A percentile compares a stretch with the other conserved stretches of the same genome.
Evolutionary conservation across 78 protist genomes (phyloP).

Genomic region (Speleostelium caveatum): DNA sequence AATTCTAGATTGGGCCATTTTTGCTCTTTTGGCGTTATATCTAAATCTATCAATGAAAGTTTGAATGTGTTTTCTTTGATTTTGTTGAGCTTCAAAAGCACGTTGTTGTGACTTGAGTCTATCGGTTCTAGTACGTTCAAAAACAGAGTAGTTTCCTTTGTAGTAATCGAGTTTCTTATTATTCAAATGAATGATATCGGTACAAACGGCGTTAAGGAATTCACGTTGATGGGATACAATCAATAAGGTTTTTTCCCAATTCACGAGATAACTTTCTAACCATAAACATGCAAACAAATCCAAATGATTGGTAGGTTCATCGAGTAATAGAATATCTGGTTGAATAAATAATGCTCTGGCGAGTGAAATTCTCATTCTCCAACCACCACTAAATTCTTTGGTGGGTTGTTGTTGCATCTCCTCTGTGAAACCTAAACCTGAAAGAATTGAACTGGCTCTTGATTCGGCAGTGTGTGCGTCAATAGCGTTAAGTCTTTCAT

Average conservation of each 20-base stretch:
- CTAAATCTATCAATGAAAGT: conserved; percentile 90
- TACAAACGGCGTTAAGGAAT: conserved; percentile 93
- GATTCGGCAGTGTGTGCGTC: conserved; percentile 88
- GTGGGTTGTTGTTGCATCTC: conserved; percentile 83
- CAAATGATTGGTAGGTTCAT: conserved; percentile 98
- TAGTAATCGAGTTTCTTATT: conserved; percentile 84
- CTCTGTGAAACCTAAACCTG: conserved; percentile 92
- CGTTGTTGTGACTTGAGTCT: conserved; percentile 74
- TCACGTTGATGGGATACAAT: conserved; percentile 94
- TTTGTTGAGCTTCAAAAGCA: conserved; percentile 85
- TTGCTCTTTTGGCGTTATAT: conserved; percentile 91
- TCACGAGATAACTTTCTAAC: conserved; percentile 88
- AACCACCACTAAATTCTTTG: conserved; percentile 92
- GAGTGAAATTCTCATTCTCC: conserved; percentile 94
- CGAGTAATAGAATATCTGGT: conserved; percentile 96
- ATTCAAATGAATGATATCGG: conserved; percentile 87
- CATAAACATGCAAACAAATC: conserved; percentile 92
- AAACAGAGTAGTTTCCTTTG: conserved; percentile 92
- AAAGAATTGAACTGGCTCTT: conserved; percentile 86
- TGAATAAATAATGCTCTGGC: conserved; percentile 95
- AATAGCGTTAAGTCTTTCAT: conserved; percentile 82
- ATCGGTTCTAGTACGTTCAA: conserved; percentile 86
- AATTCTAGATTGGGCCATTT: conserved; percentile 91
- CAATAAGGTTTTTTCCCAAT: conserved; percentile 74
- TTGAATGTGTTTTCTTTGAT: conserved; percentile 87